Conservation (phyloP, 768 basidiomycete species). For the Mycena maculata region DNA sequence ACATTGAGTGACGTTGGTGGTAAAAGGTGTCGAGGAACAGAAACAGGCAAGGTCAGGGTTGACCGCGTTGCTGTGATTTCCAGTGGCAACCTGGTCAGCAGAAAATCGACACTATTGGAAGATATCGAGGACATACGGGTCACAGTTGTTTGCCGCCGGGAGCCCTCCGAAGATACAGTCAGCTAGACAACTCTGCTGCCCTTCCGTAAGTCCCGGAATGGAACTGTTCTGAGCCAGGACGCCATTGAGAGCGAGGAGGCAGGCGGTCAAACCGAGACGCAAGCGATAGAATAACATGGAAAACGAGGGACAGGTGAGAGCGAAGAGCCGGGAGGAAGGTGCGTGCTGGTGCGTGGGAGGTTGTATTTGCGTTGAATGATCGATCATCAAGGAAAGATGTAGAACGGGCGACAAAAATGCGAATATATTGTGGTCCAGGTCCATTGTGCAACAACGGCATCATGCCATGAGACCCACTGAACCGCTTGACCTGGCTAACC, state of each 20-base stretch:
- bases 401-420: no score
- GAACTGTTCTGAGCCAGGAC: not conserved
- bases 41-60: conserved; percentile 10
- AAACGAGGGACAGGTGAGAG: not conserved
- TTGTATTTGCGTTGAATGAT: no score
- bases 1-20: conserved; percentile 13
- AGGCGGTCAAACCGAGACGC: not conserved
- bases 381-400: no score
- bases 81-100: not conserved
- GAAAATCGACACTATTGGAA: not conserved
- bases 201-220: conserved; percentile 8
- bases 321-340: no score
- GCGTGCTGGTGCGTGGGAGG: no score
- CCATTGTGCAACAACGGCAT: no score
- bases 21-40: conserved; percentile 5
- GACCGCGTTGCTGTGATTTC: not conserved
- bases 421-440: no score
- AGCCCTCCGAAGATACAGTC: conserved; percentile 5
- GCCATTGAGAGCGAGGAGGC: not conserved
- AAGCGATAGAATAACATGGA: not conserved
- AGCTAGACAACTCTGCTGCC: conserved; percentile 8
- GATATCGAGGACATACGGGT: not conserved
- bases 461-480: no score
- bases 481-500: no score
- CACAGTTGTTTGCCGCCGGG: not conserved